Evolutionary conservation across 2,329 filamentous ascomycete species (phyloP).

Genomic region (Endoconidiophora laricicola): DNA sequence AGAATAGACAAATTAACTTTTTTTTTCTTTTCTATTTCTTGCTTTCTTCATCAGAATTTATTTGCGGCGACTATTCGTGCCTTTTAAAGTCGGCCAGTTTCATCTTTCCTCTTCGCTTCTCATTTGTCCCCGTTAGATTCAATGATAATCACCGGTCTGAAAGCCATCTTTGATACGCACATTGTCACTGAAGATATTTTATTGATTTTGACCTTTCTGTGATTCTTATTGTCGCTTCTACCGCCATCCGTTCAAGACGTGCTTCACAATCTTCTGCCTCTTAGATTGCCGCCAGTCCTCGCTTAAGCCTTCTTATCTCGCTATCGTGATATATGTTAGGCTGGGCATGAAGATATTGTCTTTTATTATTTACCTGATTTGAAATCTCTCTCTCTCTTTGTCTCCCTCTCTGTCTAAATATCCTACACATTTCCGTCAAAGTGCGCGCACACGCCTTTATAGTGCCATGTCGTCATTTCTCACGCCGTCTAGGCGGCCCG

Average conservation of each 20-base stretch:
- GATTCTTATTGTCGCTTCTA: too few relatives aligned
- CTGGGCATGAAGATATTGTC: not conserved
- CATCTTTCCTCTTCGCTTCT: too few relatives aligned
- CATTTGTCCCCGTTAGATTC: too few relatives aligned
- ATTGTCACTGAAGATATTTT: too few relatives aligned
- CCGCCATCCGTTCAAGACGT: too few relatives aligned
- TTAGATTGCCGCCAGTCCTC: too few relatives aligned
- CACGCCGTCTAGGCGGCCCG: slow-evolving; percentile 24
- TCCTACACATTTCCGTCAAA: not conserved
- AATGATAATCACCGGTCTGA: too few relatives aligned
- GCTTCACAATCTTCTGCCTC: too few relatives aligned
- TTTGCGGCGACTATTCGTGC: not conserved
- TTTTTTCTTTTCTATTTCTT: slow-evolving; percentile 5
- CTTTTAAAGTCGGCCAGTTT: not conserved
- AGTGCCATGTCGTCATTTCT: slow-evolving; percentile 31
- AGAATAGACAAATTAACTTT: slow-evolving; percentile 3
- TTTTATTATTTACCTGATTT: not conserved
- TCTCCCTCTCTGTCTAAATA: not conserved
- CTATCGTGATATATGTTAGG: too few relatives aligned
- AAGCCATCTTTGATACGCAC: too few relatives aligned
- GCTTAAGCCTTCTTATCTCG: too few relatives aligned
- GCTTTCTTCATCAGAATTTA: not conserved
- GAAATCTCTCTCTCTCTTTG: not conserved
- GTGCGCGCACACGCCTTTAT: not conserved
- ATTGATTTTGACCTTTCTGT: too few relatives aligned